These are phyloP conservation scores for Eimeria sp. DNA, from an alignment of 169 alveolate species.

Conservation along the genomic window DNA sequence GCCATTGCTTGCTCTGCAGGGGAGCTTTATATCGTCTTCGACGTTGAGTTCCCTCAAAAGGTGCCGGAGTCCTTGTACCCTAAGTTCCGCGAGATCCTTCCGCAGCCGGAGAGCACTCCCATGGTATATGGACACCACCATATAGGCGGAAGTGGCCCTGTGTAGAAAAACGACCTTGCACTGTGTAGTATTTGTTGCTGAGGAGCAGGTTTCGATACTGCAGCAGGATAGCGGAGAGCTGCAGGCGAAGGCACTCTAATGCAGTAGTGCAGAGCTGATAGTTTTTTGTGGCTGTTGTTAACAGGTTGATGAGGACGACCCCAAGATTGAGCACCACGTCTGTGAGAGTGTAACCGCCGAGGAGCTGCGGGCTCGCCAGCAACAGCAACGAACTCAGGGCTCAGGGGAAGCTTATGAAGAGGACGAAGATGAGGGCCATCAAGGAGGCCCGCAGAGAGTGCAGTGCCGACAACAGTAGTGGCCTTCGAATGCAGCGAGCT, in stretches of 20 bases:
- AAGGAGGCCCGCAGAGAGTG: slow-evolving; percentile 79
- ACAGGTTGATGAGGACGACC: slow-evolving; percentile 79
- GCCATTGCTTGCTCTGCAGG: slow-evolving; percentile 41
- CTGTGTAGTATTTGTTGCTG: not conserved
- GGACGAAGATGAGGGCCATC: slow-evolving; percentile 82
- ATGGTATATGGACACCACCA: slow-evolving; percentile 12
- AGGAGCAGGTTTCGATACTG: not conserved
- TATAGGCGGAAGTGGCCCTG: not conserved
- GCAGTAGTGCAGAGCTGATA: not conserved
- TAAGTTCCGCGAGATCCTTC: slow-evolving; percentile 80
- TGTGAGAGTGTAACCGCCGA: slow-evolving; percentile 78
- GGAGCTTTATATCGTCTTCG: slow-evolving; percentile 95
- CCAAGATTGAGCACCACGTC: slow-evolving; percentile 73
- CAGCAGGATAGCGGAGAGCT: not conserved
- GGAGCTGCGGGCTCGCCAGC: slow-evolving; percentile 80
- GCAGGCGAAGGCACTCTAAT: not conserved
- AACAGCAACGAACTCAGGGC: slow-evolving; percentile 77
- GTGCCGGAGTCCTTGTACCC: slow-evolving; percentile 82
- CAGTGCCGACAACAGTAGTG: slow-evolving; percentile 82
- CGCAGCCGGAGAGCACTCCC: slow-evolving; percentile 69
- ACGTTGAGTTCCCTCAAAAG: slow-evolving; percentile 96
- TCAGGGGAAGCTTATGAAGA: slow-evolving; percentile 84
- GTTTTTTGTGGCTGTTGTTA: not conserved
- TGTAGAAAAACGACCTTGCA: not conserved
- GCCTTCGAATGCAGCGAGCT: slow-evolving; percentile 12